phyloP scores from a whole-genome alignment of 169 alveolate genomes.

The Babesia bigemina region DNA sequence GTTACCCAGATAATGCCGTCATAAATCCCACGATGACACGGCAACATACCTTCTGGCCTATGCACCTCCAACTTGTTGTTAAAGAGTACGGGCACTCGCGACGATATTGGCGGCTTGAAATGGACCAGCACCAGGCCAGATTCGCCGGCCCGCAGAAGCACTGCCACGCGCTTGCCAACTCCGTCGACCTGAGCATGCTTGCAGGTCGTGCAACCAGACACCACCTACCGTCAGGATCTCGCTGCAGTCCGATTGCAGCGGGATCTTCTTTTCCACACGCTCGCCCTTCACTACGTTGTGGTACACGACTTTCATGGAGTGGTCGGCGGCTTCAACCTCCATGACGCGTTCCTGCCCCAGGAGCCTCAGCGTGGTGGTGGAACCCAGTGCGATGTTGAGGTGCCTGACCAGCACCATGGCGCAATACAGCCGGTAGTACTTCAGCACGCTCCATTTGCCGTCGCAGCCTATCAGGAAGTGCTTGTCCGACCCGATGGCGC shows the following conservation, averaged over 20 bases:
- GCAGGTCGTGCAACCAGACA: background rate
- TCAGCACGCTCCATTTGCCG: background rate
- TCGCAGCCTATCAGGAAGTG: conserved; percentile 14
- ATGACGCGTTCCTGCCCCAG: conserved; percentile 14
- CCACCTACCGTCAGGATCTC: conserved; percentile 27
- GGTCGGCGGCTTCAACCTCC: background rate
- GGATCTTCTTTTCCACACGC: background rate
- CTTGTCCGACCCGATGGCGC: conserved; percentile 6
- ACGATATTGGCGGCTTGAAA: background rate
- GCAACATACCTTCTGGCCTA: conserved; percentile 8
- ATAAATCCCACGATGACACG: too few relatives aligned
- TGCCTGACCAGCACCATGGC: conserved; percentile 12
- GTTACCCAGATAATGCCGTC: too few relatives aligned
- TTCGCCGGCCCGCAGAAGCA: background rate
- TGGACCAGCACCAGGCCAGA: background rate
- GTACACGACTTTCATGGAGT: background rate
- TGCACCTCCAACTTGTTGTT: conserved; percentile 2
- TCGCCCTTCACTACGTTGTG: background rate
- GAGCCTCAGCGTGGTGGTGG: background rate
- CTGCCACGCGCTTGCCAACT: conserved; percentile 1
- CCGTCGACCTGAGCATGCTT: conserved; percentile 6
- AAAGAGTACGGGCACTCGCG: background rate
- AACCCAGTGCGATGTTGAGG: background rate
- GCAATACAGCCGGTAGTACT: conserved; percentile 10
- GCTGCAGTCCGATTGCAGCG: background rate